phyloP scores from a whole-genome alignment of 2,329 filamentous ascomycete genomes.

The Neofusicoccum cordaticola region DNA sequence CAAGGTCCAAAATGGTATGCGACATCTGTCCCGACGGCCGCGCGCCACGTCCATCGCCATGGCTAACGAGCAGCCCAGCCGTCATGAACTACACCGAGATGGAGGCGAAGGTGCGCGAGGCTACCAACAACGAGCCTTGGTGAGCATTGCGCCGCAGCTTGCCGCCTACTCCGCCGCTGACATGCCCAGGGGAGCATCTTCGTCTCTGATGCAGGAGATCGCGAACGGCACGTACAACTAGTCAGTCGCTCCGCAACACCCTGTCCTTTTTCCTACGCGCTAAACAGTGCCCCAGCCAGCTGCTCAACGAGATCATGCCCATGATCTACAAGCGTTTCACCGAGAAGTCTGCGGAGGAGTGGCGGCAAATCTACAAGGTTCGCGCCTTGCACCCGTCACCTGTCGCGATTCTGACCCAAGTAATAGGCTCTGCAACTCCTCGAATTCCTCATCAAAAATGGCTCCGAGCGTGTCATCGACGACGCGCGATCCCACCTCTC shows the following conservation, averaged over 20 bases:
- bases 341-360: conserved; percentile 96
- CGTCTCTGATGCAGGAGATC: conserved; percentile 93
- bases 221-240: conserved; percentile 98
- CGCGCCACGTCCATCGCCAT: background rate
- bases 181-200: conserved; percentile 59
- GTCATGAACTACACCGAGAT: conserved; percentile 99
- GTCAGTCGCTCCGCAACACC: conserved; percentile 52
- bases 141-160: conserved; percentile 61
- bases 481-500: conserved; percentile 94
- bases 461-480: conserved; percentile 94
- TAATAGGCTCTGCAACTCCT: conserved; percentile 76
- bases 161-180: conserved; percentile 19
- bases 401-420: conserved; percentile 16
- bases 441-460: conserved; percentile 96
- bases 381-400: background rate
- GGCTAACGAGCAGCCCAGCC: conserved; percentile 53
- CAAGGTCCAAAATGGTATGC: conserved; percentile 92
- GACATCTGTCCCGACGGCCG: conserved; percentile 17
- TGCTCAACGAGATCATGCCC: conserved; percentile 98
- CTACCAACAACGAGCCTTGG: conserved; percentile 99
- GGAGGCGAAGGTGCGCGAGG: conserved; percentile 81
- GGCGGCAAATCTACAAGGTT: conserved; percentile 98
- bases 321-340: conserved; percentile 99
- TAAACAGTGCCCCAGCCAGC: conserved; percentile 62
- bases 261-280: background rate